Percentiles rank a stretch among this genome's conserved stretches.
These are phyloP conservation scores for Eucalyptus erythrocorys DNA, from an alignment of 345 rosid species.

Conservation along the genomic window DNA sequence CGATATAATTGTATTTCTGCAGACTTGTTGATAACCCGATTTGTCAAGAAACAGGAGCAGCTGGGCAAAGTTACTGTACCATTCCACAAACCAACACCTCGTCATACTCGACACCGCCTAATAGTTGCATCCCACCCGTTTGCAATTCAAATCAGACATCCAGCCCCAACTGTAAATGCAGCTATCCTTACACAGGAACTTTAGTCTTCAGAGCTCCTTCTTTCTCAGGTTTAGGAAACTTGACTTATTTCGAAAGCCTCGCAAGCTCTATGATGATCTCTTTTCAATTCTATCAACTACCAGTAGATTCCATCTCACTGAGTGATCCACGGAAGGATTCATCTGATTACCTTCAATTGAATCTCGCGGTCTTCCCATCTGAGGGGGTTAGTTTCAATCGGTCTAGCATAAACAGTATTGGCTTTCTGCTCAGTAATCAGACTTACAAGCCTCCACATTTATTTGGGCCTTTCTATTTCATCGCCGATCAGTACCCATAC, in stretches of 20 bases:
- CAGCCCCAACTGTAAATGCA: conserved; percentile 61
- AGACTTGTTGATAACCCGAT: conserved; percentile 62
- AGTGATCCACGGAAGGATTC: conserved; percentile 43
- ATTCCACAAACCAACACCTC: background rate
- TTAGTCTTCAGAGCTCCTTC: conserved; percentile 49
- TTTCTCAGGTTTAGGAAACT: conserved; percentile 48
- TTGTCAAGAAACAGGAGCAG: conserved; percentile 27
- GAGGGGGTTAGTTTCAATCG: conserved; percentile 32
- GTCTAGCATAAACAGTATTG: conserved; percentile 25
- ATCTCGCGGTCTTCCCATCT: conserved; percentile 41
- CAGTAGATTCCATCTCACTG: conserved; percentile 49
- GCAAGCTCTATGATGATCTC: conserved; percentile 5
- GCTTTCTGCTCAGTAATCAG: conserved; percentile 50
- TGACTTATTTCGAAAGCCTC: conserved; percentile 17
- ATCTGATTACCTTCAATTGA: conserved; percentile 24
- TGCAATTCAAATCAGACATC: conserved; percentile 25
- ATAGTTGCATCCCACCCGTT: conserved; percentile 18
- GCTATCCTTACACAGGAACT: conserved; percentile 49
- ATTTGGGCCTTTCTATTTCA: conserved; percentile 58
- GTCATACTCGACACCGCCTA: conserved; percentile 22
- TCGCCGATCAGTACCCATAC: conserved; percentile 9
- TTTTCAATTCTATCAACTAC: conserved; percentile 21
- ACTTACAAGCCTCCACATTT: conserved; percentile 35
- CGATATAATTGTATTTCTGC: conserved; percentile 4
- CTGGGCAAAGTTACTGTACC: conserved; percentile 21